phyloP scores from a whole-genome alignment of 1,139 yeast species.

The Diutina neorugosa region DNA sequence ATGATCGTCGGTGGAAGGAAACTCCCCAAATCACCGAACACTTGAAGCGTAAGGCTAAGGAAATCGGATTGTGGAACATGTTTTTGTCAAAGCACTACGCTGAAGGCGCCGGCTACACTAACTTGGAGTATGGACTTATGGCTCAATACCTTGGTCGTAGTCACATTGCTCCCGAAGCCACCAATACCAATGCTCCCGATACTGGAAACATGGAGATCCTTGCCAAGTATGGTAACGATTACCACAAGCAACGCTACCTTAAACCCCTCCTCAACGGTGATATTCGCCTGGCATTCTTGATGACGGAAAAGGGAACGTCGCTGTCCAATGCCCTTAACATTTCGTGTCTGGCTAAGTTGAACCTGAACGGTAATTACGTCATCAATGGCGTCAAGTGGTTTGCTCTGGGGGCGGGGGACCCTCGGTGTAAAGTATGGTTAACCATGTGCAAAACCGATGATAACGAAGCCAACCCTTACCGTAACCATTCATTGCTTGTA shows the following conservation, averaged over 20 bases:
- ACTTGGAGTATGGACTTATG: constrained; percentile 61
- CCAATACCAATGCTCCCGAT: constrained; percentile 58
- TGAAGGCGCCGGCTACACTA: constrained; percentile 47
- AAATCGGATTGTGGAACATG: constrained; percentile 54
- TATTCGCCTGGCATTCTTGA: constrained; percentile 55
- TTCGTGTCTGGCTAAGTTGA: constrained; percentile 33
- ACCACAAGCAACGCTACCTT: constrained; percentile 44
- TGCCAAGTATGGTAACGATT: constrained; percentile 43
- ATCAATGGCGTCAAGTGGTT: constrained; percentile 65
- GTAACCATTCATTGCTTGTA: constrained; percentile 50
- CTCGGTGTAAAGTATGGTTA: constrained; percentile 49
- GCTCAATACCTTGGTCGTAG: constrained; percentile 56
- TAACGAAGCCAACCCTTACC: constrained; percentile 20
- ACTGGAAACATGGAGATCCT: constrained; percentile 69
- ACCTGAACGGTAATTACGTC: constrained; percentile 37
- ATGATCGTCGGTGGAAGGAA: constrained; percentile 33
- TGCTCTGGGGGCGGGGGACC: constrained; percentile 70
- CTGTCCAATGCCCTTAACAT: constrained; percentile 62
- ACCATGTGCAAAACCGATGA: constrained; percentile 55
- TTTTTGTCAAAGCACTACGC: constrained; percentile 44
- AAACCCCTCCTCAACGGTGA: constrained; percentile 46
- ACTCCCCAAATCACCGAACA: constrained; percentile 41
- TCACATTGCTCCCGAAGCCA: constrained; percentile 47
- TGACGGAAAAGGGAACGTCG: constrained; percentile 59
- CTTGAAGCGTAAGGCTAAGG: constrained; percentile 42